A percentile compares a stretch with the other conserved stretches of the same genome.
Conservation (phyloP, 225 moss, liverwort and hornwort species). For the Polytrichum formosum region DNA sequence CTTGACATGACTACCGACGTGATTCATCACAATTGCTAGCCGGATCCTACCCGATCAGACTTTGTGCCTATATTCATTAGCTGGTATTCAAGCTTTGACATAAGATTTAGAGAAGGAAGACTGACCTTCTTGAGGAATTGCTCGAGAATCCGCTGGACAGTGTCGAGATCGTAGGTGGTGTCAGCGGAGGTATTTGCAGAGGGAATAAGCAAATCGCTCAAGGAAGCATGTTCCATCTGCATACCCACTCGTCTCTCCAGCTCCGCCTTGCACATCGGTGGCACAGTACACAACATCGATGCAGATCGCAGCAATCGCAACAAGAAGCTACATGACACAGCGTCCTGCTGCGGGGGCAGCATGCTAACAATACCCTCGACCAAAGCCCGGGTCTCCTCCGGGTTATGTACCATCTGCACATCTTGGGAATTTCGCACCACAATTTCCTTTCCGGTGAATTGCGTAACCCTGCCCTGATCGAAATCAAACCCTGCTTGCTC, state of each 20-base stretch:
- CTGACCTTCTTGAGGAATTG: conserved; percentile 75
- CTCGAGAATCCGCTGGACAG: conserved; percentile 82
- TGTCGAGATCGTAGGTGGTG: conserved; percentile 77
- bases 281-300: conserved; percentile 54
- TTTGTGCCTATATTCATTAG: no score
- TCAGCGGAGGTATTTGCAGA: conserved; percentile 42
- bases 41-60: no score
- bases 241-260: conserved; percentile 75
- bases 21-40: no score
- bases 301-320: conserved; percentile 73
- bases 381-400: conserved; percentile 38
- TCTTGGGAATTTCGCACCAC: conserved; percentile 22
- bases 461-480: background rate
- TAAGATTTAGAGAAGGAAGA: background rate
- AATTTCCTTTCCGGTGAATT: conserved; percentile 36
- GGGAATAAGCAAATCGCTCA: conserved; percentile 83
- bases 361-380: conserved; percentile 66
- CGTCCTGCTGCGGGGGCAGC: conserved; percentile 73
- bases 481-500: background rate
- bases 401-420: conserved; percentile 10
- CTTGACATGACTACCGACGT: no score
- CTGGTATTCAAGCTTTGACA: no score
- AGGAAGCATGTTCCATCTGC: conserved; percentile 84
- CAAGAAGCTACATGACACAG: conserved; percentile 74
- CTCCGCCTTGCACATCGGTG: conserved; percentile 44